These are phyloP conservation scores for Aspergillus clavatus DNA, from an alignment of 2,329 filamentous ascomycete species.

Conservation along the genomic window DNA sequence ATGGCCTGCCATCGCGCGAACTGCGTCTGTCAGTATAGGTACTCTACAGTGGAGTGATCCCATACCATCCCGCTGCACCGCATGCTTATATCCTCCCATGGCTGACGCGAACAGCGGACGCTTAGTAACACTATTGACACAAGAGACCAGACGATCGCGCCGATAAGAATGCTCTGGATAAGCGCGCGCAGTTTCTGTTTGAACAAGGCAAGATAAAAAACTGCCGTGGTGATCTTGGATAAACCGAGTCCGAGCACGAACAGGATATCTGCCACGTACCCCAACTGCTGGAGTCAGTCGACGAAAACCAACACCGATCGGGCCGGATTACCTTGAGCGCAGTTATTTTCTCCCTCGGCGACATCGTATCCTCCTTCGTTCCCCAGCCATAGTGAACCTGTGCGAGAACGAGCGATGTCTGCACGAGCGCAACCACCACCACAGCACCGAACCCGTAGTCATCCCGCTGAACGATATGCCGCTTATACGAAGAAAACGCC, in stretches of 20 bases:
- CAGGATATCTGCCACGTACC: constrained; percentile 39
- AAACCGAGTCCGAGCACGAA: constrained; percentile 38
- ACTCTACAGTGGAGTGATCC: background rate
- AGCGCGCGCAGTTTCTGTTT: constrained; percentile 17
- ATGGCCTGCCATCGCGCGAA: constrained; percentile 38
- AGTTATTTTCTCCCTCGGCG: constrained; percentile 20
- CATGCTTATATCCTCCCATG: constrained; percentile 32
- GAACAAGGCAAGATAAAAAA: constrained; percentile 29
- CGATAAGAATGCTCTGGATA: constrained; percentile 22
- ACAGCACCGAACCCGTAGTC: constrained; percentile 33
- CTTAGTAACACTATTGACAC: constrained; percentile 34
- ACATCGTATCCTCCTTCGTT: constrained; percentile 25
- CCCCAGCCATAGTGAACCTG: constrained; percentile 40
- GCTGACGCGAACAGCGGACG: constrained; percentile 32
- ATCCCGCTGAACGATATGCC: constrained; percentile 27
- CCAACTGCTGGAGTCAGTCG: constrained; percentile 21
- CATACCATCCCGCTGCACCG: constrained; percentile 33
- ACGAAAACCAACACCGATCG: background rate
- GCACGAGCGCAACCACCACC: constrained; percentile 33
- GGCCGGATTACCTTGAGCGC: constrained; percentile 31
- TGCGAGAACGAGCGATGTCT: constrained; percentile 36
- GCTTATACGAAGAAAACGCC: constrained; percentile 35
- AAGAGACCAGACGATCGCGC: constrained; percentile 29
- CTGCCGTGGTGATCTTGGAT: constrained; percentile 40
- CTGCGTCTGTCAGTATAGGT: constrained; percentile 12